A percentile compares a stretch with the other conserved stretches of the same genome.
These are phyloP conservation scores for Triangularia setosa DNA, from an alignment of 2,329 filamentous ascomycete genomes.

Conservation along the genomic window DNA sequence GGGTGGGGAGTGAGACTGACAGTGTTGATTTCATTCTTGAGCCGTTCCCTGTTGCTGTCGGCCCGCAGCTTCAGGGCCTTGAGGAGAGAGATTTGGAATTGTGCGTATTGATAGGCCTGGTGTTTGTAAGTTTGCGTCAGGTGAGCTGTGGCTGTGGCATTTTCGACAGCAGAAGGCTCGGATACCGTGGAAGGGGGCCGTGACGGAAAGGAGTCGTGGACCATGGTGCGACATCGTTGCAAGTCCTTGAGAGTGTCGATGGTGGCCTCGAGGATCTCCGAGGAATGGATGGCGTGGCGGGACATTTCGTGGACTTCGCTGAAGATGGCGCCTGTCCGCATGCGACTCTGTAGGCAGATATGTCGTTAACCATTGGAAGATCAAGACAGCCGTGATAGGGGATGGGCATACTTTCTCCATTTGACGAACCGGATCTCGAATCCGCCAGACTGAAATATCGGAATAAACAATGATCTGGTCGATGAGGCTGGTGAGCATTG, in stretches of 20 bases:
- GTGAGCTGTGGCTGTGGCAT: neutral
- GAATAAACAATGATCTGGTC: slow-evolving; percentile 18
- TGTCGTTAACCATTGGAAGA: neutral
- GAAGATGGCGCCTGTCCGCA: slow-evolving; percentile 16
- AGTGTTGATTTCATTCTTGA: slow-evolving; percentile 20
- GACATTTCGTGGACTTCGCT: slow-evolving; percentile 19
- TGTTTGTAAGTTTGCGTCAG: slow-evolving; percentile 14
- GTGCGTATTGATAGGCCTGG: slow-evolving; percentile 18
- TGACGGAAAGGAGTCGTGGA: slow-evolving; percentile 9
- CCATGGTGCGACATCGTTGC: slow-evolving; percentile 3
- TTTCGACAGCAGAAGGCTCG: neutral
- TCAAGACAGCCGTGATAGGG: neutral
- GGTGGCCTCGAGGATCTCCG: slow-evolving; percentile 17
- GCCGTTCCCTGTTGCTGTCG: slow-evolving; percentile 18
- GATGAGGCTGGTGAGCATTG: slow-evolving; percentile 17
- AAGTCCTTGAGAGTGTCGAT: slow-evolving; percentile 17
- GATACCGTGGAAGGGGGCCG: neutral
- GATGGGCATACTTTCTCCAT: slow-evolving; percentile 18
- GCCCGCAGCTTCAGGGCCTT: slow-evolving; percentile 18
- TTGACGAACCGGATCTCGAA: slow-evolving; percentile 20
- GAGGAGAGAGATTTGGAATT: slow-evolving; percentile 20
- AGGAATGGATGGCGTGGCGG: slow-evolving; percentile 20
- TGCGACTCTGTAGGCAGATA: slow-evolving; percentile 1
- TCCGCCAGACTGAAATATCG: slow-evolving; percentile 21
- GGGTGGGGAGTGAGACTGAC: too few relatives aligned